Evolutionary conservation across 1,284 basidiomycete genomes (phyloP), one percentile per base, ranked within the genome.

Genomic region (Naganishia sp.): DNA sequence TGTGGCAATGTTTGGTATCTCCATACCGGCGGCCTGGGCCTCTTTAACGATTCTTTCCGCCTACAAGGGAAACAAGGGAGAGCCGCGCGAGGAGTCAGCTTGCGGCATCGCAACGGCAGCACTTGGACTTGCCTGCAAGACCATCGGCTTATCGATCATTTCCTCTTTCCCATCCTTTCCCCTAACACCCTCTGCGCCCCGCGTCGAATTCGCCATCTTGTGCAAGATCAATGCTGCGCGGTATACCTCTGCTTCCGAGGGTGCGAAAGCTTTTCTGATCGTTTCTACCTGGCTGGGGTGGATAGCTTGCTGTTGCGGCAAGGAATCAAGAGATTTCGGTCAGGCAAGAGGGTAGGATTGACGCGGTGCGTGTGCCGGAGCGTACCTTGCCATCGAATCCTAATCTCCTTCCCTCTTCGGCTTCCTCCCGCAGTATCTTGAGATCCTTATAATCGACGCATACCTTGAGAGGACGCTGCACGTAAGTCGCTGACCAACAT

Each of bases 391-490:
- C 92, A 31, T 87, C 88, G 73, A 92, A 94, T 0, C 92, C 92
- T 10, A 94, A 80, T 65, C 86, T 80, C 53, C 87, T 79, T 0
- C 89, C 92, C 72, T 95, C 92, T 66, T 84, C 79, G 64, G 89
- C 90, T 76, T 96, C 93, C 4, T 88, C 86, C 57, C 81, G 80
- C 21, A 96, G 82, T 70, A 86, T 86, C 6, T 84, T 83, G 3
- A 81, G 73, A 74, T 94, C 87, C 75, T 90, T 90, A 82, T 93
- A 95, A 75, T 93, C 88, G 44, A 94, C 87, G 76, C 93, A 95
- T 1, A 95, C 92, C 89, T 92, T 72, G 21, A 1, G 36, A 28
- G 49, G 10, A n/a, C 18, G 18, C 25, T 31, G 23, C 36, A 13
- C 36, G 36, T 39, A 9, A 39, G 36, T 3, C 36, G 10, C 13